Conservation (phyloP, 2,329 filamentous ascomycete species). For the Massarina eburnea region DNA sequence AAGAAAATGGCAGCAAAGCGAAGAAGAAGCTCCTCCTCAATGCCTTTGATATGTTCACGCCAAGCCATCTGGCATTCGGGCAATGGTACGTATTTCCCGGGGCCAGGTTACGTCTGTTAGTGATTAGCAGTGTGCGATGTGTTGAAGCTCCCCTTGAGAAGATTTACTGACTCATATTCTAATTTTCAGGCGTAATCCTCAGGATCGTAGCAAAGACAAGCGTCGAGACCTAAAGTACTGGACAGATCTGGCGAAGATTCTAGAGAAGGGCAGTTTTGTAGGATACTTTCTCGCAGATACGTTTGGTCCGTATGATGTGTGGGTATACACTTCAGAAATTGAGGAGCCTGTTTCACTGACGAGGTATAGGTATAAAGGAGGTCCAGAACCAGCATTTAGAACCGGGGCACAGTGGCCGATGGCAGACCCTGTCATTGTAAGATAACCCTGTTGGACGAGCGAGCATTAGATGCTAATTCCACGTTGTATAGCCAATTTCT, state of each 20-base stretch:
- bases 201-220: constrained; percentile 16
- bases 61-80: constrained; percentile 50
- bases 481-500: constrained; percentile 52
- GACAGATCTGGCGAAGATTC: constrained; percentile 28
- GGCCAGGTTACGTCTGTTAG: too few species aligned
- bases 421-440: constrained; percentile 63
- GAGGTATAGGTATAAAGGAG: constrained; percentile 56
- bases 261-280: constrained; percentile 44
- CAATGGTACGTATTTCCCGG: neutral
- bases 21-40: constrained; percentile 24
- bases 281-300: constrained; percentile 45
- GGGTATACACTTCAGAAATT: constrained; percentile 48
- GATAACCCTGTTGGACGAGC: neutral
- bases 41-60: constrained; percentile 36
- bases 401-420: constrained; percentile 69
- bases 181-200: constrained; percentile 5
- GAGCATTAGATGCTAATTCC: neutral
- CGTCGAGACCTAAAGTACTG: constrained; percentile 20
- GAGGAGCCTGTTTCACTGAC: neutral
- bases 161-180: too few species aligned
- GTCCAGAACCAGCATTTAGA: constrained; percentile 60
- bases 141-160: too few species aligned
- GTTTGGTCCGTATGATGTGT: constrained; percentile 69
- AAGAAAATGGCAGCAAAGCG: neutral
- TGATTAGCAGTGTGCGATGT: too few species aligned